phyloP scores from a whole-genome alignment of 2,329 filamentous ascomycete species.

The Clarireedia sp. region DNA sequence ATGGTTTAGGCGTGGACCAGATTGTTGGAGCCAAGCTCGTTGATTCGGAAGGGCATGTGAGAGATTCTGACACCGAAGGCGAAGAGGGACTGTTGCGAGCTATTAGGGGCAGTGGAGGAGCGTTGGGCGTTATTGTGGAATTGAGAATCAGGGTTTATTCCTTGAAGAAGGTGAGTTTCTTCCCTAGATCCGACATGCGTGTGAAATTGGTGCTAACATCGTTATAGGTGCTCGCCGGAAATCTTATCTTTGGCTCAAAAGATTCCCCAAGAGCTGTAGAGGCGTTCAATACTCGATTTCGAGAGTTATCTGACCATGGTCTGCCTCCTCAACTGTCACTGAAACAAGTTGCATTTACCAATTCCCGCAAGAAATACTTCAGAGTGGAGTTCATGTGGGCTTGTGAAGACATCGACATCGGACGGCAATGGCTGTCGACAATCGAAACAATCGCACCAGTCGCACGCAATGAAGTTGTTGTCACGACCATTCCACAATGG shows the following conservation, averaged over 20 bases:
- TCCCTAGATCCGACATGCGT: background rate
- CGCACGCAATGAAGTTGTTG: slow-evolving; percentile 24
- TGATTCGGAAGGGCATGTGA: slow-evolving; percentile 31
- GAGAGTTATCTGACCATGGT: slow-evolving; percentile 17
- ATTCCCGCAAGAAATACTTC: slow-evolving; percentile 27
- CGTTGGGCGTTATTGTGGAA: slow-evolving; percentile 35
- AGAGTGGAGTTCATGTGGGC: slow-evolving; percentile 29
- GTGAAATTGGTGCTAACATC: slow-evolving; percentile 27
- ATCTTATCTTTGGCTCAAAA: slow-evolving; percentile 29
- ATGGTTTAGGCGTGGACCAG: slow-evolving; percentile 33
- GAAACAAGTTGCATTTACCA: slow-evolving; percentile 28
- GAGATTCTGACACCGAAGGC: slow-evolving; percentile 31
- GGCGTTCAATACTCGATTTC: slow-evolving; percentile 23
- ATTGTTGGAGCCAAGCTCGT: slow-evolving; percentile 34
- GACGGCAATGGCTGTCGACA: slow-evolving; percentile 25
- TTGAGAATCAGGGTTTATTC: slow-evolving; percentile 35
- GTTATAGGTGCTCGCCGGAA: slow-evolving; percentile 26
- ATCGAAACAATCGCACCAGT: slow-evolving; percentile 26
- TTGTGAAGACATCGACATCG: slow-evolving; percentile 27
- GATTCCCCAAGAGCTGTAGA: slow-evolving; percentile 24
- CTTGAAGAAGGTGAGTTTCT: slow-evolving; percentile 24
- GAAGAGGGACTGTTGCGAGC: slow-evolving; percentile 28
- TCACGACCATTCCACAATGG: slow-evolving; percentile 20
- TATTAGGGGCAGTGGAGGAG: slow-evolving; percentile 34
- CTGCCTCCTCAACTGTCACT: slow-evolving; percentile 17